phyloP scores from a whole-genome alignment of 2,329 filamentous ascomycete genomes.

The Colletotrichum chlorophyti region DNA sequence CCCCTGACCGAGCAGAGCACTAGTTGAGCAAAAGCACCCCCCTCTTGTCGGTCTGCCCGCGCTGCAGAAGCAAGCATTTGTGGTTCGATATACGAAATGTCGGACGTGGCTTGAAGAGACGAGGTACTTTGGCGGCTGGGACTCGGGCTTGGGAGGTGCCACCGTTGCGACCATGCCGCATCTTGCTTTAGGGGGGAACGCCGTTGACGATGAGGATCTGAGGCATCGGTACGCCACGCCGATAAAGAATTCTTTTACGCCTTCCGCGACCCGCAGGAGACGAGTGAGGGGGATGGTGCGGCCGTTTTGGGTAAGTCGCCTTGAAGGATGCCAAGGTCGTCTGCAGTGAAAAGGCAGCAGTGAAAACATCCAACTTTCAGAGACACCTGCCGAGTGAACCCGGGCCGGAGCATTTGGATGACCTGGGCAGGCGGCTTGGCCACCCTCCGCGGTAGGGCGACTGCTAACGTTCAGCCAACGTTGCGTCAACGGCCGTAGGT shows the following conservation, averaged over 20 bases:
- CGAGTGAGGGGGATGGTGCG: background rate
- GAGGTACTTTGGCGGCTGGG: background rate
- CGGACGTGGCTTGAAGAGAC: background rate
- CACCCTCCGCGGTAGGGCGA: too few species aligned
- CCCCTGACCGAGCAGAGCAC: background rate
- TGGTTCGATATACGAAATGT: constrained; percentile 22
- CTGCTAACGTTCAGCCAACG: too few species aligned
- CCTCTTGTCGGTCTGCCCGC: constrained; percentile 16
- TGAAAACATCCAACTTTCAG: background rate
- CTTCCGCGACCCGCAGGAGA: background rate
- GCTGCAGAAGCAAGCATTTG: constrained; percentile 5
- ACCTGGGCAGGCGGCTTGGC: too few species aligned
- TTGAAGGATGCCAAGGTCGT: background rate
- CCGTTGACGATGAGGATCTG: constrained; percentile 22
- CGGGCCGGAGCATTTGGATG: too few species aligned
- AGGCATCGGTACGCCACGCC: constrained; percentile 10
- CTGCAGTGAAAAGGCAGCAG: background rate
- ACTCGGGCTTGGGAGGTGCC: constrained; percentile 7
- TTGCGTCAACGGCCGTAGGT: background rate
- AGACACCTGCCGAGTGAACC: too few species aligned
- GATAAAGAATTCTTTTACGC: constrained; percentile 14
- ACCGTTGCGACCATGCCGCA: constrained; percentile 17
- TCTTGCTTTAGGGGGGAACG: background rate
- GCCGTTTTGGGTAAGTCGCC: background rate
- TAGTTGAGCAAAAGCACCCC: background rate